Percentiles rank a stretch among this genome's conserved stretches.
Conservation (phyloP, 768 basidiomycete species). For the Clavaria fumosa region DNA sequence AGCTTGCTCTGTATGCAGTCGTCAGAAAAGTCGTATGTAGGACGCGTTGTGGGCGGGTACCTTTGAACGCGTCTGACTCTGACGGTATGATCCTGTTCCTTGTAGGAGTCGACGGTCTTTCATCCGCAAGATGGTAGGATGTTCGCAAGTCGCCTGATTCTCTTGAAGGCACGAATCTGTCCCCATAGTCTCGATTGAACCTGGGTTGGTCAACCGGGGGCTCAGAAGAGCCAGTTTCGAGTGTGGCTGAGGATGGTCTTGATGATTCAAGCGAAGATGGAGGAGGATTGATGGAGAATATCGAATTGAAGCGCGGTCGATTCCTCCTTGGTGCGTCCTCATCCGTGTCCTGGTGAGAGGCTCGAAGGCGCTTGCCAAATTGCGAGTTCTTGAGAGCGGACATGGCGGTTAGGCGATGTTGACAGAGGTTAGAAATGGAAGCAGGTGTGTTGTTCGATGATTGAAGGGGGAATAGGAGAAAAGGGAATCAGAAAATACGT, state of each 20-base stretch:
- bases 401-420: conserved; percentile 23
- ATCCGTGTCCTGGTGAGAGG: conserved; percentile 46
- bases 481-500: no score
- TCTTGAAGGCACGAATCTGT: conserved; percentile 56
- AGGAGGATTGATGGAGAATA: conserved; percentile 31
- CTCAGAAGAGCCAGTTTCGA: conserved; percentile 36
- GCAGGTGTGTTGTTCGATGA: no score
- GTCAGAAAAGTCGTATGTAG: conserved; percentile 8
- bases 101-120: conserved; percentile 42
- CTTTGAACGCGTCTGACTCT: conserved; percentile 66
- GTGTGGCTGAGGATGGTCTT: conserved; percentile 25
- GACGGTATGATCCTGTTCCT: conserved; percentile 50
- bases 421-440: no score
- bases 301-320: conserved; percentile 35
- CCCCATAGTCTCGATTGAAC: conserved; percentile 28
- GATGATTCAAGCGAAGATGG: conserved; percentile 33
- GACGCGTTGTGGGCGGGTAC: conserved; percentile 18
- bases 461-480: no score
- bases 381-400: conserved; percentile 73
- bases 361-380: conserved; percentile 71
- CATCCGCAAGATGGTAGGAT: conserved; percentile 49
- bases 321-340: conserved; percentile 37
- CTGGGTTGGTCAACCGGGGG: conserved; percentile 22
- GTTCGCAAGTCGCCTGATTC: conserved; percentile 50
- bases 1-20: conserved; percentile 48